Evolutionary conservation across 306 rosid species (phyloP).

Genomic region (Cicer yamashitae): DNA sequence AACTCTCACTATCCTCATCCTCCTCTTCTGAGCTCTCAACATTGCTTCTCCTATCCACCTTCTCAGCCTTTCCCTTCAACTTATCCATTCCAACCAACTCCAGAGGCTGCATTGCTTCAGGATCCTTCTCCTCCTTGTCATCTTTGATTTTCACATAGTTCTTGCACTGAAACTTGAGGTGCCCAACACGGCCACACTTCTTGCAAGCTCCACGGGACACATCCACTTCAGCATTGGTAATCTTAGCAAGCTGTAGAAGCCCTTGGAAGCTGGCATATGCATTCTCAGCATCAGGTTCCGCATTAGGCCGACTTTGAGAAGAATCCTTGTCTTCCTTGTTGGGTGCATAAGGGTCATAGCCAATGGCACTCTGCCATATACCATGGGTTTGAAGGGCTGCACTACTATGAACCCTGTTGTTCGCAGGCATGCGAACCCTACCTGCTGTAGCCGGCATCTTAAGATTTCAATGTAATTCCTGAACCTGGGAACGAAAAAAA

Average conservation of each 20-base stretch:
- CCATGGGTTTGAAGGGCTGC: constrained; percentile 98
- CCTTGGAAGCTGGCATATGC: constrained; percentile 94
- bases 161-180: constrained; percentile 86
- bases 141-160: constrained; percentile 77
- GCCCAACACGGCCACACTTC: constrained; percentile 92
- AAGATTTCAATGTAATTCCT: constrained; percentile 42
- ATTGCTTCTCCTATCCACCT: constrained; percentile 49
- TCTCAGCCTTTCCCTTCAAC: constrained; percentile 64
- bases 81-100: constrained; percentile 64
- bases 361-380: constrained; percentile 98
- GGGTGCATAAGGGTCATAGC: constrained; percentile 93
- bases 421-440: constrained; percentile 99
- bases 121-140: constrained; percentile 68
- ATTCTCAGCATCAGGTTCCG: constrained; percentile 84
- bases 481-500: constrained; percentile 32
- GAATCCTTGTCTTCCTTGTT: constrained; percentile 75
- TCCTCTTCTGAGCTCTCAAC: constrained; percentile 71
- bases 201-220: constrained; percentile 86
- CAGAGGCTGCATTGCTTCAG: constrained; percentile 59
- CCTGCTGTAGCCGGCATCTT: constrained; percentile 98
- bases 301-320: constrained; percentile 49
- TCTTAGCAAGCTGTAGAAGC: constrained; percentile 90
- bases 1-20: constrained; percentile 65
- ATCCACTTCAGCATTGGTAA: constrained; percentile 74
- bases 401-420: constrained; percentile 95